Evolutionary conservation across 1,284 basidiomycete species (phyloP).

Genomic region (Cerrena zonata): DNA sequence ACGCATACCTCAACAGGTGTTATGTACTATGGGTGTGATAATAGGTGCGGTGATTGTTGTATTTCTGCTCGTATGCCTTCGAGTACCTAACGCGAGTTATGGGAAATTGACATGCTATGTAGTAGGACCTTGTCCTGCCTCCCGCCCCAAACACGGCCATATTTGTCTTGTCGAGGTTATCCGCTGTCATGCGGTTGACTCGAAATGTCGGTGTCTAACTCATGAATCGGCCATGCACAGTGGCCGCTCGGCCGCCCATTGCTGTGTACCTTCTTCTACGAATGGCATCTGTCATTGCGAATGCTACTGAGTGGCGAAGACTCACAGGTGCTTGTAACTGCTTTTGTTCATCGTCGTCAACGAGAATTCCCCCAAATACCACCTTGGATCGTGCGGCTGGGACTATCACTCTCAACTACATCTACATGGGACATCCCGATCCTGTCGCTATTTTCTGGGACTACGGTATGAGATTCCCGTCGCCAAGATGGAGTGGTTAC

Average conservation of each 20-base stretch:
- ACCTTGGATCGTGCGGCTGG: background rate
- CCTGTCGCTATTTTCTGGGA: slow-evolving; percentile 60
- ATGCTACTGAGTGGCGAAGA: background rate
- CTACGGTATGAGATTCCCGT: slow-evolving; percentile 38
- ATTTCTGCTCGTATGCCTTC: no score
- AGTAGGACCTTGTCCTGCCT: no score
- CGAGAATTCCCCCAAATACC: background rate
- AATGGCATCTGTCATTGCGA: background rate
- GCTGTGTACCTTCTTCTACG: background rate
- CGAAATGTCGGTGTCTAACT: background rate
- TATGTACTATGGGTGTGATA: no score
- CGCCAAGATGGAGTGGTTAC: background rate
- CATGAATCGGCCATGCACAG: background rate
- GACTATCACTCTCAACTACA: background rate
- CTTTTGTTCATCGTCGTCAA: background rate
- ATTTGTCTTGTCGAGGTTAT: background rate
- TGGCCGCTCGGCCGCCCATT: background rate
- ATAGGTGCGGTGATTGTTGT: no score
- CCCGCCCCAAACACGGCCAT: no score
- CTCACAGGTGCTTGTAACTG: background rate
- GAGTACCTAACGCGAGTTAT: no score
- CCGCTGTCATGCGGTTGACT: background rate
- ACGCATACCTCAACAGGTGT: no score
- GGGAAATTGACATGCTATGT: no score
- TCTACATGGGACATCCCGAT: background rate